Evolutionary conservation across 257 asterid genomes (phyloP).

Genomic region (Capsicum baccatum): DNA sequence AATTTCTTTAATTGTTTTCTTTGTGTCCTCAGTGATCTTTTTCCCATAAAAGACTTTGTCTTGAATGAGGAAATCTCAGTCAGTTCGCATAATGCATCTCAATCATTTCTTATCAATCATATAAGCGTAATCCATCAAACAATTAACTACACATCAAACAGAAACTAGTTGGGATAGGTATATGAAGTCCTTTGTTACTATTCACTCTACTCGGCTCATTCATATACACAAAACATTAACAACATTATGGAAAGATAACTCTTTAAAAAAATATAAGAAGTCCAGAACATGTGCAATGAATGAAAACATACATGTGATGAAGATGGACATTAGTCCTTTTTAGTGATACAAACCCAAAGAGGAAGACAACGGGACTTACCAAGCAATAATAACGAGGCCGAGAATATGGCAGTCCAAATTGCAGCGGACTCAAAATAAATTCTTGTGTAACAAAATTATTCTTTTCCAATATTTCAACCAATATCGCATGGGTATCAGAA

Average conservation of each 20-base stretch:
- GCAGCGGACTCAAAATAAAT: constrained; percentile 91
- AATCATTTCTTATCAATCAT: constrained; percentile 2
- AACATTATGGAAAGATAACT: background rate
- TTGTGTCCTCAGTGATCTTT: background rate
- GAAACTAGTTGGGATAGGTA: background rate
- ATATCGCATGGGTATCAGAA: constrained; percentile 86
- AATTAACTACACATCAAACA: background rate
- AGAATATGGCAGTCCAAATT: constrained; percentile 92
- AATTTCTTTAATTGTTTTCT: constrained; percentile 3
- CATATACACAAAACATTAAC: constrained; percentile 3
- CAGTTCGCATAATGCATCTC: constrained; percentile 11
- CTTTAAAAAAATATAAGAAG: background rate
- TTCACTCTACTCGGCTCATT: background rate
- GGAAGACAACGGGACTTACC: constrained; percentile 57
- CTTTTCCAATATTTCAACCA: constrained; percentile 71
- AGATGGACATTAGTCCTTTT: background rate
- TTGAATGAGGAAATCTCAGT: constrained; percentile 1
- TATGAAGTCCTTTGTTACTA: background rate
- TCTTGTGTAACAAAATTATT: constrained; percentile 77
- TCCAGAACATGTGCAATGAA: background rate
- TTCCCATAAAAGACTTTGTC: background rate
- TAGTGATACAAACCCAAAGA: constrained; percentile 6
- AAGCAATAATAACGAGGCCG: constrained; percentile 96
- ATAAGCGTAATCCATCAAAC: background rate
- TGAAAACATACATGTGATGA: constrained; percentile 17